Conservation (phyloP, 176 grass and related monocot species). For the Avena sativa region DNA sequence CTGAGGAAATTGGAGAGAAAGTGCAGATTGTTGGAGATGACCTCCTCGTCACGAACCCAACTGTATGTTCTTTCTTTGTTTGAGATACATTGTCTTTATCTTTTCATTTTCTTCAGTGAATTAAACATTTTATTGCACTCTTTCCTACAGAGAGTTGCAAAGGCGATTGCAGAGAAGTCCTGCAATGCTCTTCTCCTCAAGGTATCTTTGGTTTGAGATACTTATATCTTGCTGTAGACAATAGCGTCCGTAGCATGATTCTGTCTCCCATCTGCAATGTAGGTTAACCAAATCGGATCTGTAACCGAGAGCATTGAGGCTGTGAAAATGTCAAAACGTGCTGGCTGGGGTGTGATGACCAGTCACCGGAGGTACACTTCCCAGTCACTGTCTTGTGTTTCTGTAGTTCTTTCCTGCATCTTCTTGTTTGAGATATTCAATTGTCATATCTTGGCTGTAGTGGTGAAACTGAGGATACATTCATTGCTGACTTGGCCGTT, state of each 20-base stretch:
- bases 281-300: constrained; percentile 97
- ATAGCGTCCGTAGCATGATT: not conserved
- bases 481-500: constrained; percentile 93
- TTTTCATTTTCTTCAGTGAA: not conserved
- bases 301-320: constrained; percentile 95
- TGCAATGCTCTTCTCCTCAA: too few relatives aligned
- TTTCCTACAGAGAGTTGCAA: constrained; percentile 71
- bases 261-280: not conserved
- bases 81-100: not conserved
- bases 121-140: constrained; percentile 7
- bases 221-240: not conserved
- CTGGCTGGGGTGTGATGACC: constrained; percentile 92
- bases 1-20: constrained; percentile 78
- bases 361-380: constrained; percentile 79
- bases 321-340: constrained; percentile 90
- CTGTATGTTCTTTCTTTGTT: constrained; percentile 48
- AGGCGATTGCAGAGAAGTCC: constrained; percentile 59
- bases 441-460: constrained; percentile 47
- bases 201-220: constrained; percentile 11
- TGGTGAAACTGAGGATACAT: constrained; percentile 94
- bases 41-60: constrained; percentile 98
- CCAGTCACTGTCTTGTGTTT: not conserved
- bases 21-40: constrained; percentile 97
- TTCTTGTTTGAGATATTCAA: not conserved
- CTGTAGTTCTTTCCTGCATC: not conserved